Percentiles rank a stretch among this genome's conserved stretches.
Evolutionary conservation across 768 basidiomycete species (phyloP).

Genomic region (Trametes punicea): DNA sequence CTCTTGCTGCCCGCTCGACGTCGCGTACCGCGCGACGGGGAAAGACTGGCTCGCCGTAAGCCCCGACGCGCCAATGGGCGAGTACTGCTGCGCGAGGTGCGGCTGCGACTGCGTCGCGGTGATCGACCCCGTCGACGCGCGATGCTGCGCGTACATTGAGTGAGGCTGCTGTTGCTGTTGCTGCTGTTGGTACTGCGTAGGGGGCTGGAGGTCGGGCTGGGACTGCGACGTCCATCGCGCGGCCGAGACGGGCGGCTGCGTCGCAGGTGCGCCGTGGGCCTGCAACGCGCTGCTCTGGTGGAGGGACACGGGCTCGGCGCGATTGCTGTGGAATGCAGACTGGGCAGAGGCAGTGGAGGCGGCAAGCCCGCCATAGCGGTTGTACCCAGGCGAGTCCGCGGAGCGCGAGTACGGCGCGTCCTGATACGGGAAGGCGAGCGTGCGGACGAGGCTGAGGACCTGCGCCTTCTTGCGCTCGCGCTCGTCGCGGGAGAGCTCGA

Average conservation of each 20-base stretch:
- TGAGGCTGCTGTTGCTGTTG: neutral
- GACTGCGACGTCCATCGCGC: conserved; percentile 23
- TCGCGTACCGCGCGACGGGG: conserved; percentile 1
- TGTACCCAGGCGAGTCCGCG: conserved; percentile 42
- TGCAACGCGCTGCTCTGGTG: conserved; percentile 3
- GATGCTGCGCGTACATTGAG: neutral
- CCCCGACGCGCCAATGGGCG: neutral
- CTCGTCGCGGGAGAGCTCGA: conserved; percentile 43
- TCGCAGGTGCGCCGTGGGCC: conserved; percentile 2
- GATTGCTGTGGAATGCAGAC: neutral
- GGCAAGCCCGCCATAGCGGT: conserved; percentile 4
- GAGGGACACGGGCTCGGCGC: conserved; percentile 1
- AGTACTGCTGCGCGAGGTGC: conserved; percentile 6
- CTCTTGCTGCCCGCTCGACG: neutral
- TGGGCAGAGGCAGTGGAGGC: neutral
- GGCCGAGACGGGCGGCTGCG: conserved; percentile 25
- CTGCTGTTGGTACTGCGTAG: neutral
- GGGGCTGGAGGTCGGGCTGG: conserved; percentile 2
- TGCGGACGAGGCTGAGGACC: conserved; percentile 64
- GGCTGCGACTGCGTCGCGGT: conserved; percentile 3
- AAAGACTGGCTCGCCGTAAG: conserved; percentile 2
- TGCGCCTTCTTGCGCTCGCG: conserved; percentile 59
- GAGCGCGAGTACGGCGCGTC: conserved; percentile 58
- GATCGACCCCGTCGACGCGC: neutral
- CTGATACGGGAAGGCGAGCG: conserved; percentile 80